phyloP scores from a whole-genome alignment of 805 yeast genomes.

The Starmerella apis region DNA sequence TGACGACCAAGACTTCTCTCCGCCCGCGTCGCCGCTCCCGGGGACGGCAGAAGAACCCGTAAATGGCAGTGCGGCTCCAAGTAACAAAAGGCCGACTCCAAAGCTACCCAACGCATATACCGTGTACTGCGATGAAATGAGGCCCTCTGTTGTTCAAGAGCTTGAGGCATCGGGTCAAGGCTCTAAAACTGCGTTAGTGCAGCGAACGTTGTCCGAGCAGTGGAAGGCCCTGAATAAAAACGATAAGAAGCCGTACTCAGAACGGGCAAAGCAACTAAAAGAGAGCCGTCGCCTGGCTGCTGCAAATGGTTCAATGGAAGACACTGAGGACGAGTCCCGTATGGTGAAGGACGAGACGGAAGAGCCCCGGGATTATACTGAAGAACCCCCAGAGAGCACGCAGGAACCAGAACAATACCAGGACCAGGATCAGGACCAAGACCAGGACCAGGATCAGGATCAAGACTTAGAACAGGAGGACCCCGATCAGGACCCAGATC shows the following conservation, averaged over 20 bases:
- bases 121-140: slow-evolving; percentile 76
- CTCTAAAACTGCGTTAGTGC: slow-evolving; percentile 13
- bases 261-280: slow-evolving; percentile 20
- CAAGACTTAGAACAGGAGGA: neutral
- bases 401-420: slow-evolving; percentile 1
- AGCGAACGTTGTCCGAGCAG: slow-evolving; percentile 42
- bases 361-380: slow-evolving; percentile 11
- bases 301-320: slow-evolving; percentile 15
- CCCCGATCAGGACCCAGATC: too few species aligned
- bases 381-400: slow-evolving; percentile 3
- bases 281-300: slow-evolving; percentile 9
- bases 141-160: slow-evolving; percentile 55
- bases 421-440: neutral
- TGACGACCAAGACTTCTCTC: slow-evolving; percentile 15
- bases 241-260: slow-evolving; percentile 23
- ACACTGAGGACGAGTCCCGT: slow-evolving; percentile 10
- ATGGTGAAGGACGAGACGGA: slow-evolving; percentile 15
- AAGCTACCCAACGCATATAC: slow-evolving; percentile 56
- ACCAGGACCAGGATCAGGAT: neutral
- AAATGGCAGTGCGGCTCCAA: neutral
- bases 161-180: slow-evolving; percentile 33
- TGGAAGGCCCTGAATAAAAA: slow-evolving; percentile 56
- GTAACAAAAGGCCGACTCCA: neutral
- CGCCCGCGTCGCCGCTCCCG: slow-evolving; percentile 15
- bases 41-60: neutral